Evolutionary conservation across 164 flowering plant species (phyloP).

Genomic region (Vitis vinifera): DNA sequence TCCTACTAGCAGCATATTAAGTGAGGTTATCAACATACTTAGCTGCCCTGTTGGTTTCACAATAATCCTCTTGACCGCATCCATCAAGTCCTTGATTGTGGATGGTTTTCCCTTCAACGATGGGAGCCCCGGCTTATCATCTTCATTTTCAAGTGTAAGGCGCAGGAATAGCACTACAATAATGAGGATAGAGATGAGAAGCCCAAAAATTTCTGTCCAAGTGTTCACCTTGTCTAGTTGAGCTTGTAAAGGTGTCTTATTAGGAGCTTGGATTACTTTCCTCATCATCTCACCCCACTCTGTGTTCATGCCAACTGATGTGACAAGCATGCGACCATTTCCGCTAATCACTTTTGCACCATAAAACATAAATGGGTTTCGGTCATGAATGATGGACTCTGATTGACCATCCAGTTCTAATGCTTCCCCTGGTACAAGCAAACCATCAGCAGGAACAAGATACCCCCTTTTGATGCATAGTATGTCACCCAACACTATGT

Average conservation of each 20-base stretch:
- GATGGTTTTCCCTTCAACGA: conserved; percentile 13
- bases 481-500: conserved; percentile 14
- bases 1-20: conserved; percentile 16
- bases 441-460: conserved; percentile 22
- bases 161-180: conserved; percentile 20
- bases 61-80: conserved; percentile 13
- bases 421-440: neutral
- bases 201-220: conserved; percentile 1
- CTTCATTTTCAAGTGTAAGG: conserved; percentile 5
- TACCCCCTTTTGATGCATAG: conserved; percentile 9
- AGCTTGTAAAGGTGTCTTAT: conserved; percentile 2
- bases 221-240: neutral
- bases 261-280: neutral
- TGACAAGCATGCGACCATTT: conserved; percentile 10
- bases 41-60: conserved; percentile 9
- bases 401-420: conserved; percentile 1
- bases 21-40: conserved; percentile 7
- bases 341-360: conserved; percentile 12
- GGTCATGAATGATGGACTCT: neutral
- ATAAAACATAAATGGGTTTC: conserved; percentile 6
- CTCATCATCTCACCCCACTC: conserved; percentile 11
- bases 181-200: conserved; percentile 6
- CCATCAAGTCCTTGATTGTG: conserved; percentile 4
- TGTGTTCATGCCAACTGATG: conserved; percentile 19
- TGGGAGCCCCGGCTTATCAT: conserved; percentile 10